Conservation (phyloP, 139 green algal species). For the Closterium sp. region DNA sequence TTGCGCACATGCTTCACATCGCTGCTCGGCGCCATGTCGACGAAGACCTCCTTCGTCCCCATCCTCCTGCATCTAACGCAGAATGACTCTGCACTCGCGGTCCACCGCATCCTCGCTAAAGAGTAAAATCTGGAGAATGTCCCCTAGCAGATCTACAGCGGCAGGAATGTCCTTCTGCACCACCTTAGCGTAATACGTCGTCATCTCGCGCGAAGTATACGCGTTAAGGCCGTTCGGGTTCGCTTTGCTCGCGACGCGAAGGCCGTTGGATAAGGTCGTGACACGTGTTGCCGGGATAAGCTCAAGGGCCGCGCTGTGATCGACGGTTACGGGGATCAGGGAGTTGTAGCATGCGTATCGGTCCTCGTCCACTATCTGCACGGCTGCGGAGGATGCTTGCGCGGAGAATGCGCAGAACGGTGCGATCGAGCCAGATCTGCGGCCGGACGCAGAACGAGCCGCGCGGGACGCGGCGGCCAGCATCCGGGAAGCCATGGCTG, state of each 20-base stretch:
- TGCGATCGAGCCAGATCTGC: background rate
- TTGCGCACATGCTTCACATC: too few relatives aligned
- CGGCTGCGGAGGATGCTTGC: slow-evolving; percentile 8
- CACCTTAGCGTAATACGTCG: slow-evolving; percentile 92
- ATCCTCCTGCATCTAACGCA: slow-evolving; percentile 97
- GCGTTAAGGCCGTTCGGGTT: slow-evolving; percentile 91
- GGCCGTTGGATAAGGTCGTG: slow-evolving; percentile 85
- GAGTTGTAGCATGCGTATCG: slow-evolving; percentile 39
- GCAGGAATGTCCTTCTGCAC: slow-evolving; percentile 81
- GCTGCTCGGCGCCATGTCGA: too few relatives aligned
- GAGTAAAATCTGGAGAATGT: slow-evolving; percentile 95
- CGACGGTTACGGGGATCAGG: slow-evolving; percentile 23
- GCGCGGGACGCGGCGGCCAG: slow-evolving; percentile 6
- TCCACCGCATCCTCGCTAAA: slow-evolving; percentile 84
- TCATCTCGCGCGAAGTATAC: slow-evolving; percentile 96
- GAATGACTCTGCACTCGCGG: slow-evolving; percentile 90
- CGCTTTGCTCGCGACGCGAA: slow-evolving; percentile 89
- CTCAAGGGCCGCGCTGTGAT: slow-evolving; percentile 12
- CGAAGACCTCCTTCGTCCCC: too few relatives aligned
- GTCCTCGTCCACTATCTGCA: slow-evolving; percentile 17
- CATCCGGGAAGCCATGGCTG: slow-evolving; percentile 17
- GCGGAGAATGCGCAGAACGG: background rate
- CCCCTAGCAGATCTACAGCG: slow-evolving; percentile 89
- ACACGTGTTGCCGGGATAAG: slow-evolving; percentile 66
- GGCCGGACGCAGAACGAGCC: background rate